Evolutionary conservation across 139 green algal species (phyloP), one percentile per base, ranked within the genome.

Genomic region (Dunaliella sp.): DNA sequence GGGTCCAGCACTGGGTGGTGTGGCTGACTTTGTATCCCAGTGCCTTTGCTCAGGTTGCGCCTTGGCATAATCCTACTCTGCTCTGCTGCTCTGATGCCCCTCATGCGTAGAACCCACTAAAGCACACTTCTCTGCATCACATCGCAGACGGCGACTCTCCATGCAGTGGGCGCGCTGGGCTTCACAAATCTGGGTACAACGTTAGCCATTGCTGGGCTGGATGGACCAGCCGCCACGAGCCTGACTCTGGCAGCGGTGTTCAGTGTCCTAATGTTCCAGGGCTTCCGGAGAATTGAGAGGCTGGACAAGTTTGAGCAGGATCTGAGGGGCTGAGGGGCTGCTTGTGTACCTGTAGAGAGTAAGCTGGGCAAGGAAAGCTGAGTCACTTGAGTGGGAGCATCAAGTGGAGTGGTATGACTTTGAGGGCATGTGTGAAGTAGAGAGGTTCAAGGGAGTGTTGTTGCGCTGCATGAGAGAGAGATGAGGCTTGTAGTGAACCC

Each of bases 261-360:
- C 87, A 92, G 80, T 3, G 85, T 91, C 24, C 74, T 95, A 35
- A 87, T 95, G 32, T 32, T 86, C 31, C 81, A 80, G 2, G 89
- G 88, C 1, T 88, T 97, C 31, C 84, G 86, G 81, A 85, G 95
- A 0, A 91, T 98, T 31, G 84, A 95, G 86, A 85, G 91, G 32
- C 87, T 98, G 83, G 95, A 98, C 87, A 95, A 95, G 86, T 98
- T 98, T 90, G 95, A 98, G 86, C 95, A 96, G 87, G 87, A 88
- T n/a, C 86, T 95, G 21, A 90, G 80, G 58, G 90, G 87, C 1
- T 88, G 81, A 83, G 79, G 24, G 32, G 75, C 21, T 24, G 75
- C 26, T 34, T 30, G 75, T n/a, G 7, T 80, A 34, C n/a, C n/a
- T n/a, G n/a, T n/a, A n/a, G n/a, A n/a, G n/a, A n/a, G n/a, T n/a